These are phyloP conservation scores for Wickerhamomyces chambardii DNA, from an alignment of 805 yeast genomes.

Conservation along the genomic window DNA sequence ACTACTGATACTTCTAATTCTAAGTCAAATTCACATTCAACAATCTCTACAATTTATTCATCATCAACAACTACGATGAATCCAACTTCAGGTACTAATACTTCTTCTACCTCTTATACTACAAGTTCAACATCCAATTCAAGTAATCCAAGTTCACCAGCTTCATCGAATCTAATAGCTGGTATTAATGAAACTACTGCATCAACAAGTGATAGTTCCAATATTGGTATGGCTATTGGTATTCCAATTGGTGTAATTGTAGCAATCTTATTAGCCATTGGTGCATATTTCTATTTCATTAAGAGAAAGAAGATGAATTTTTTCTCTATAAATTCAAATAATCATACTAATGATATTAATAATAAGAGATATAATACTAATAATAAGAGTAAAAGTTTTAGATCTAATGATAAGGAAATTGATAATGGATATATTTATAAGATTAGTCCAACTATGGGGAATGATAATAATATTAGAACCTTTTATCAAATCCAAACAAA, in stretches of 20 bases:
- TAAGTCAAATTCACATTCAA: neutral
- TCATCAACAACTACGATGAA: neutral
- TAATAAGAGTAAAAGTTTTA: too few relatives aligned
- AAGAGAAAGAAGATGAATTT: constrained; percentile 3
- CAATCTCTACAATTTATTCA: constrained; percentile 1
- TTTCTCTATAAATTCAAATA: constrained; percentile 4
- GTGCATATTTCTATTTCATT: constrained; percentile 8
- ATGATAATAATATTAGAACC: constrained; percentile 4
- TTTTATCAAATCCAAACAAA: constrained; percentile 7
- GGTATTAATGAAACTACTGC: neutral
- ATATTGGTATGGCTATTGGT: constrained; percentile 15
- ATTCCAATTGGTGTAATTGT: constrained; percentile 16
- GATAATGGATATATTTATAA: constrained; percentile 15
- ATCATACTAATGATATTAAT: constrained; percentile 15
- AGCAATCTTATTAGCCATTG: constrained; percentile 4
- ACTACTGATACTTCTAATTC: neutral
- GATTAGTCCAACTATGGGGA: constrained; percentile 2
- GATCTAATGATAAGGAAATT: too few relatives aligned
- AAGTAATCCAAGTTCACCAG: neutral
- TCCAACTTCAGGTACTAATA: too few relatives aligned
- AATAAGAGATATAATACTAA: too few relatives aligned
- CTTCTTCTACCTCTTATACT: too few relatives aligned
- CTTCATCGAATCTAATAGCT: constrained; percentile 1
- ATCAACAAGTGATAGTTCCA: constrained; percentile 1
- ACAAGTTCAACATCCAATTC: neutral